Evolutionary conservation across 495 filamentous ascomycete species (phyloP).

Genomic region (Cercophora samala): DNA sequence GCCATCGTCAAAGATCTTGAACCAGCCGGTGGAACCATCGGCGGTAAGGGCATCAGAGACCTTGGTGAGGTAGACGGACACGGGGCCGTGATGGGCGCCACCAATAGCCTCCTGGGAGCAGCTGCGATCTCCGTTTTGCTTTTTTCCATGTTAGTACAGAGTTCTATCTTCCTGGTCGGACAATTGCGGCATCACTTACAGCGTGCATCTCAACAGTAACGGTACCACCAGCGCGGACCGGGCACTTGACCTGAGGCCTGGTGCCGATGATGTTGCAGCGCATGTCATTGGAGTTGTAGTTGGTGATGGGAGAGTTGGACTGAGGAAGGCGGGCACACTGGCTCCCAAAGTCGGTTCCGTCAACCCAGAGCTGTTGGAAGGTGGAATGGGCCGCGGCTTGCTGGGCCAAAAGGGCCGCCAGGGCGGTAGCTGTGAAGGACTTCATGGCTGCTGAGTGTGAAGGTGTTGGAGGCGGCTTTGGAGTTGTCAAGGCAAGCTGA

Average conservation of each 20-base stretch:
- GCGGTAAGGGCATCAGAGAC: constrained; percentile 49
- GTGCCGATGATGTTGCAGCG: constrained; percentile 42
- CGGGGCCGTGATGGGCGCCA: constrained; percentile 47
- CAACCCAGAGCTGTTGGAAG: constrained; percentile 52
- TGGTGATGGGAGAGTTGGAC: constrained; percentile 48
- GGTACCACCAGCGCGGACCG: constrained; percentile 45
- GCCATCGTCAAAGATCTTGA: constrained; percentile 51
- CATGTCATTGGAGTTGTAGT: constrained; percentile 38
- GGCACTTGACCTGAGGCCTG: constrained; percentile 40
- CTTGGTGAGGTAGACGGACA: constrained; percentile 53
- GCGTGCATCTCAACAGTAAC: constrained; percentile 55
- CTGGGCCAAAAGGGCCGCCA: constrained; percentile 33
- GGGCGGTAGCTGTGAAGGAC: constrained; percentile 32
- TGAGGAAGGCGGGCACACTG: constrained; percentile 40
- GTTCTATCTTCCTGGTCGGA: not conserved
- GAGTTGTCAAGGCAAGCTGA: not conserved
- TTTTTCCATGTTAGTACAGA: constrained; percentile 28
- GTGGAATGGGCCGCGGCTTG: constrained; percentile 46
- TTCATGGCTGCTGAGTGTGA: constrained; percentile 35
- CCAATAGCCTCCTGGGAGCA: constrained; percentile 49
- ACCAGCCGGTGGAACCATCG: constrained; percentile 46
- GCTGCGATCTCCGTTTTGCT: constrained; percentile 43
- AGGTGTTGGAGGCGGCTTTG: not conserved
- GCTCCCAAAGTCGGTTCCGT: constrained; percentile 45
- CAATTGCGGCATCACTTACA: constrained; percentile 24